Evolutionary conservation across 441 rosid genomes (phyloP), one percentile per base, ranked within the genome.

Genomic region (Gossypium lobatum): DNA sequence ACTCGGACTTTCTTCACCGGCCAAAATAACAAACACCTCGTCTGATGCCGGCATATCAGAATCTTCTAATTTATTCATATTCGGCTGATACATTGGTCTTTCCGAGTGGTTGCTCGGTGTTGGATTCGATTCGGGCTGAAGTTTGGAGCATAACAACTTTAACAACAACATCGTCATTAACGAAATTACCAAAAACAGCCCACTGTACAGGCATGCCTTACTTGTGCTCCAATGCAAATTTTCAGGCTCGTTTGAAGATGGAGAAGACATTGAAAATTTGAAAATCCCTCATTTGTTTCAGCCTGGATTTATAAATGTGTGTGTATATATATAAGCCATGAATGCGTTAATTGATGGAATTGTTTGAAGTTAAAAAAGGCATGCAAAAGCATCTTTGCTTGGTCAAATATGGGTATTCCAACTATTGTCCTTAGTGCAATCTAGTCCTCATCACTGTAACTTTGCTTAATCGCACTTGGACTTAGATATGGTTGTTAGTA

Each of bases 21-120:
- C 78, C 78, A 75, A 60, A 23, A 75, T 75, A 17, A 75, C 73
- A 59, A 75, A 64, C 10, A 75, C 37, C 34, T 59, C 78, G 3
- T 23, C 42, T 13, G 68, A 31, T 23, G 62, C n/a, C 11, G 31
- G 7, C 8, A 20, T 34, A 6, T 6, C 59, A 58, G 4, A 57
- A 10, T 67, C 18, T 3, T 4, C 28, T 8, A 20, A 1, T 53
- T 64, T 45, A 7, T 9, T 20, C 50, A 2, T 14, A 46, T 73
- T 57, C 17, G 10, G 2, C 54, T 52, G 64, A 11, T 53, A 26
- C 13, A 3, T 26, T 18, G 76, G 46, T 42, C 2, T 20, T 21
- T 53, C 63, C 11, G 4, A 21, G 5, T 11, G 9, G 14, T 37
- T 31, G 59, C 42, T 39, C 6, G 64, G 46, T 39, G 76, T 2